Conservation (phyloP, 2,329 filamentous ascomycete species). For the Sporothrix protearum region DNA sequence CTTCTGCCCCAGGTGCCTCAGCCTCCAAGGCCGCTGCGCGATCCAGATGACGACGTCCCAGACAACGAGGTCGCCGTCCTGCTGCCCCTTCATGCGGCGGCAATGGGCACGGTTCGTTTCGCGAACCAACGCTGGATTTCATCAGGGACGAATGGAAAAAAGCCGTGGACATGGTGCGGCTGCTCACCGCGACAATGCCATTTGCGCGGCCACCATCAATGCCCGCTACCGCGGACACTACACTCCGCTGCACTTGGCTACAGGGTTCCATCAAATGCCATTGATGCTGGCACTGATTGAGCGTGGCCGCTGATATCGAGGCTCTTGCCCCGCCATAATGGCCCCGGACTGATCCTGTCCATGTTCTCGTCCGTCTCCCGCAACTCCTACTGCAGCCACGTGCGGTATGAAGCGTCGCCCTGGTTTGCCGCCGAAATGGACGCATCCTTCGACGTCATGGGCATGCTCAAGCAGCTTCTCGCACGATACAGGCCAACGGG, state of each 20-base stretch:
- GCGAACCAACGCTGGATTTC: not conserved
- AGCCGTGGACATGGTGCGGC: conserved; percentile 3
- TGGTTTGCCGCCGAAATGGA: not conserved
- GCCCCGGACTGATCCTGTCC: conserved; percentile 8
- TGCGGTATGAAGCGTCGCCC: not conserved
- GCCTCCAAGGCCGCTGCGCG: not conserved
- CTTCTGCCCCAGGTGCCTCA: conserved; percentile 3
- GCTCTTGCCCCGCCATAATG: not conserved
- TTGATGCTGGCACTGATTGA: conserved; percentile 14
- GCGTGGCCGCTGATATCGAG: conserved; percentile 14
- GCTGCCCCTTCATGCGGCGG: conserved; percentile 12
- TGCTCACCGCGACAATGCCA: conserved; percentile 15
- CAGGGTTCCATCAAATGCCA: conserved; percentile 14
- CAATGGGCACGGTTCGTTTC: not conserved
- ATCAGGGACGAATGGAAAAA: not conserved
- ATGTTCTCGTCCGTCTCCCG: conserved; percentile 14
- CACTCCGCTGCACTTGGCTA: conserved; percentile 17
- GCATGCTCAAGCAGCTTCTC: conserved; percentile 2
- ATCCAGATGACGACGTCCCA: conserved; percentile 9
- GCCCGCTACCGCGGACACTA: conserved; percentile 15
- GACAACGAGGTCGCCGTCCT: conserved; percentile 9
- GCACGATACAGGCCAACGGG: not conserved
- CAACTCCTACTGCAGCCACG: not conserved
- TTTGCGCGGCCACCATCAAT: conserved; percentile 20
- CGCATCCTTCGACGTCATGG: not conserved